Evolutionary conservation across 352 stramenopile species (phyloP).

Genomic region (Globisporangium perplexum): DNA sequence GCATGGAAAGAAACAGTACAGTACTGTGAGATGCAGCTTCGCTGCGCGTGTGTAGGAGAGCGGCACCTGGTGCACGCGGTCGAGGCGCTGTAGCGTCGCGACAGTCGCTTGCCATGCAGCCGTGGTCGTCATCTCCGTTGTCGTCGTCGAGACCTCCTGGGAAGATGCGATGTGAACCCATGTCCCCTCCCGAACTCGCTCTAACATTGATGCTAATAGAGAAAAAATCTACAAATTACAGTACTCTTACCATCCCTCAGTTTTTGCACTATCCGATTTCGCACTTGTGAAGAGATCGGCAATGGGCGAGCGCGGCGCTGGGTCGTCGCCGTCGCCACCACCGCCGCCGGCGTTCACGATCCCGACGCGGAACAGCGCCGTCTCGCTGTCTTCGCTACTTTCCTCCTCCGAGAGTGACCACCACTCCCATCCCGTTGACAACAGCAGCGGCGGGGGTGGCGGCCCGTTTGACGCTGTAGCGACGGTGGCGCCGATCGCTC

Average conservation of each 20-base stretch:
- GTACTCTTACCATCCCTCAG: not conserved
- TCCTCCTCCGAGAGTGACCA: conserved; percentile 19
- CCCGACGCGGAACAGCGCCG: conserved; percentile 22
- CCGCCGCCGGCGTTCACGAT: conserved; percentile 23
- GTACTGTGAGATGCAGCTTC: too few species aligned
- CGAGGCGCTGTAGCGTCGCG: conserved; percentile 28
- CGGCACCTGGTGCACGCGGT: conserved; percentile 24
- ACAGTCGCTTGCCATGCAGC: conserved; percentile 23
- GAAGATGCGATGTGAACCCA: not conserved
- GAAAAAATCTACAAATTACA: not conserved
- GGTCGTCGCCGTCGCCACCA: not conserved
- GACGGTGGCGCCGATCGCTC: conserved; percentile 6
- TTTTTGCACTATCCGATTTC: not conserved
- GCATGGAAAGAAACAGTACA: too few species aligned
- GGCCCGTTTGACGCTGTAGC: not conserved
- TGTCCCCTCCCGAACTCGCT: not conserved
- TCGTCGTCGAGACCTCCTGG: not conserved
- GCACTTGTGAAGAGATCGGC: not conserved
- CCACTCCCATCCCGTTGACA: not conserved
- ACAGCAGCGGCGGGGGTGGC: not conserved
- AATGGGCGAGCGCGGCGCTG: not conserved
- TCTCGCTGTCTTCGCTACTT: conserved; percentile 35
- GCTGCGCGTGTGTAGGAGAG: too few species aligned
- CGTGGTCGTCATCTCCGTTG: not conserved
- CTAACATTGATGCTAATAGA: not conserved